Evolutionary conservation across 768 basidiomycete genomes (phyloP).

Genomic region (Lactarius akahatsu): DNA sequence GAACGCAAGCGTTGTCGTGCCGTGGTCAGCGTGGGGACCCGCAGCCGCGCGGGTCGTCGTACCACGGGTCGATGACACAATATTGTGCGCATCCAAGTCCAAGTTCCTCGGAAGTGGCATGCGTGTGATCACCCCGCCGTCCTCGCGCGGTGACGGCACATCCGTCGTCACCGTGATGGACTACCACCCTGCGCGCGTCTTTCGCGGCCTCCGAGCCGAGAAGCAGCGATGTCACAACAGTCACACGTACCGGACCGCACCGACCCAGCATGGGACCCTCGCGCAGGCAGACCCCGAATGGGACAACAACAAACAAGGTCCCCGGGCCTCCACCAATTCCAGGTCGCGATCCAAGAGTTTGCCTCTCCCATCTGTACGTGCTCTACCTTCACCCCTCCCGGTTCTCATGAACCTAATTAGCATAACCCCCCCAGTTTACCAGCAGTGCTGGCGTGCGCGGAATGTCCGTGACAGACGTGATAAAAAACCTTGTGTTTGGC

Average conservation of each 20-base stretch:
- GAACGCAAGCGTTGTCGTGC: constrained; percentile 13
- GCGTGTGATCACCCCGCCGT: neutral
- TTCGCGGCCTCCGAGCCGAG: neutral
- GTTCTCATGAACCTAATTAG: neutral
- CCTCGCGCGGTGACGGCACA: neutral
- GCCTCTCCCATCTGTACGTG: constrained; percentile 5
- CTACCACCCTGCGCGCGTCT: constrained; percentile 14
- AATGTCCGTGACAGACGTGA: neutral
- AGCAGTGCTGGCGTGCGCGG: neutral
- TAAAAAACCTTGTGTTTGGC: neutral
- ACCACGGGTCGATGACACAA: neutral
- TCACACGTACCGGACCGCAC: neutral
- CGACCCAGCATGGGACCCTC: neutral
- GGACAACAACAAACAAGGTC: neutral
- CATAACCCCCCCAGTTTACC: neutral
- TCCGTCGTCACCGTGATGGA: constrained; percentile 8
- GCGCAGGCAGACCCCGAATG: neutral
- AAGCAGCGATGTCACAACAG: neutral
- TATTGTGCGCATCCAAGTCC: constrained; percentile 4
- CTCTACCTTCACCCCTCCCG: neutral
- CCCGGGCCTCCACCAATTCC: neutral
- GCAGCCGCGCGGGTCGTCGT: constrained; percentile 5
- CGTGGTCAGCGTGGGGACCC: constrained; percentile 10
- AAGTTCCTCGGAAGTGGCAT: constrained; percentile 12
- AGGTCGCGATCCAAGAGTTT: constrained; percentile 5